phyloP scores from a whole-genome alignment of 805 yeast species.

The Candida loeiensis region DNA sequence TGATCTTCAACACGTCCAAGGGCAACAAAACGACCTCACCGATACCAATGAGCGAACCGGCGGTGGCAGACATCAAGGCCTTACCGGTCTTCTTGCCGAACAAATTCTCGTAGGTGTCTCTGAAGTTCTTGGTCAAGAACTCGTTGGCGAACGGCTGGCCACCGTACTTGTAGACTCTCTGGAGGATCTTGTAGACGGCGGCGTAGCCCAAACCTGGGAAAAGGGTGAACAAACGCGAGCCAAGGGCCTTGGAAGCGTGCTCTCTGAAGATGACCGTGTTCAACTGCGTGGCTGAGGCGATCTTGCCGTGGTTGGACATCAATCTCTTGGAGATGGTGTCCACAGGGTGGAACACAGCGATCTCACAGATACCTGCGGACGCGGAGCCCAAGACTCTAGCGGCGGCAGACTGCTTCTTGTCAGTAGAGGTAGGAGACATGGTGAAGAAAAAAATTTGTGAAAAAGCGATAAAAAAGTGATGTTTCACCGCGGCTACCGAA shows the following conservation, averaged over 20 bases:
- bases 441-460: slow-evolving; percentile 8
- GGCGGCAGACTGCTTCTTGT: slow-evolving; percentile 80
- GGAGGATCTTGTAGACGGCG: slow-evolving; percentile 92
- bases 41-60: slow-evolving; percentile 95
- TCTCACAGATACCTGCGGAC: slow-evolving; percentile 94
- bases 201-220: slow-evolving; percentile 99
- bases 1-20: slow-evolving; percentile 92
- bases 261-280: slow-evolving; percentile 86
- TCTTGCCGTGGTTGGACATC: slow-evolving; percentile 75
- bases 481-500: slow-evolving; percentile 11
- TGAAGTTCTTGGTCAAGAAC: slow-evolving; percentile 73
- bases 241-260: slow-evolving; percentile 67
- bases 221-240: slow-evolving; percentile 70
- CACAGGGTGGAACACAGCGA: slow-evolving; percentile 96
- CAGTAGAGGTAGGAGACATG: slow-evolving; percentile 42
- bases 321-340: slow-evolving; percentile 96
- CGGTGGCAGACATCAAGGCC: slow-evolving; percentile 95
- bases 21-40: slow-evolving; percentile 97
- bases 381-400: slow-evolving; percentile 98
- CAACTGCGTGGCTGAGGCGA: slow-evolving; percentile 60
- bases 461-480: slow-evolving; percentile 1
- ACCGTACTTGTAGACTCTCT: slow-evolving; percentile 97
- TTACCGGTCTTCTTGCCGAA: slow-evolving; percentile 96
- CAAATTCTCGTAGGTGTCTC: slow-evolving; percentile 60
- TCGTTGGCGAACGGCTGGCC: slow-evolving; percentile 99